Evolutionary conservation across 371 early-diverging fungal species (phyloP), one percentile per base, ranked within the genome.

Genomic region (Smittium culicis): DNA sequence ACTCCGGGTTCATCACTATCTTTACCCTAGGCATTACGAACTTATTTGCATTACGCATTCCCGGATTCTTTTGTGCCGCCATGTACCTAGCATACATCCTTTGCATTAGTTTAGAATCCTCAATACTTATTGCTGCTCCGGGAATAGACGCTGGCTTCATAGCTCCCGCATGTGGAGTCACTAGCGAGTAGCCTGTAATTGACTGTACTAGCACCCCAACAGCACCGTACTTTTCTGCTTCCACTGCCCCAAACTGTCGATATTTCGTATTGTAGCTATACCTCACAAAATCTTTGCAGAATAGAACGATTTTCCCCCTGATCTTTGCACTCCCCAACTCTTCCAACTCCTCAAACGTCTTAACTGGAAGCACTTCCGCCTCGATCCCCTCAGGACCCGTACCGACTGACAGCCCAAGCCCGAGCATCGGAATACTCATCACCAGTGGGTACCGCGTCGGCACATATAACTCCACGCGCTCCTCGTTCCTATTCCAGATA

Each of bases 171-270:
- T 83, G 83, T 5, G 80, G 70, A 2, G 77, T 71, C 33, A 71
- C 72, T 55, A 82, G 72, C 31, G 69, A 67, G 29, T 78, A 72
- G 0, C 80, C 79, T 17, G 79, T 74, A 25, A 77, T 70, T 1
- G 83, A 78, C 3, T 80, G 81, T 2, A 83, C 78, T n/a, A 83
- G 67, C 5, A 70, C 80, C 0, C 79, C 84, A 24, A 74, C 70
- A 5, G 84, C 84, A 14, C 80, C 83, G 65, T 79, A 70, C 57
- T 79, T 77, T 59, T 77, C 80, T 11, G 84, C 84, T 74, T 75
- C 72, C 11, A 27, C 14, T 0, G 82, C 81, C 14, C 79, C 81
- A 17, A 55, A 61, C 29, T 31, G 45, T n/a, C 81, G 70, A 68
- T 66, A 77, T 56, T 32, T 33, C 2, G 71, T 78, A 16, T 68